These are phyloP conservation scores for Fusarium chuoi DNA, from an alignment of 2,329 filamentous ascomycete genomes.

Conservation along the genomic window DNA sequence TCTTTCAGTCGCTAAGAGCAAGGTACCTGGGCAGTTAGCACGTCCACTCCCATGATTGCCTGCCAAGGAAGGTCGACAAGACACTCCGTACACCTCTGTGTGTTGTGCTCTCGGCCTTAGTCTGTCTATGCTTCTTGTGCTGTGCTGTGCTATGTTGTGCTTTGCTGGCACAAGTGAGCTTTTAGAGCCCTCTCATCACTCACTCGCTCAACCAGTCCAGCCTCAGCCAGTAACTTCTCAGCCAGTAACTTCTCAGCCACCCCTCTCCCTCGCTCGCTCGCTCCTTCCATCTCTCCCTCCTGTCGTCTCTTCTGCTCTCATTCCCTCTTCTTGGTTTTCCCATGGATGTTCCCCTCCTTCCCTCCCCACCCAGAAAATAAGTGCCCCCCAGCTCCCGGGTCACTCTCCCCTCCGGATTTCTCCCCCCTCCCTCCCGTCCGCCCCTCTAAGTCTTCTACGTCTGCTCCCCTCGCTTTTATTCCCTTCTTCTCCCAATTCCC, in stretches of 20 bases:
- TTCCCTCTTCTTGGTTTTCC: constrained; percentile 38
- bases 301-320: not conserved
- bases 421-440: constrained; percentile 40
- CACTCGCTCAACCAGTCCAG: constrained; percentile 21
- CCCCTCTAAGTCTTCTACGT: constrained; percentile 43
- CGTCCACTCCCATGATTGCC: constrained; percentile 4
- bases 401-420: constrained; percentile 42
- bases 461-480: constrained; percentile 45
- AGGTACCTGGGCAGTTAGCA: not conserved
- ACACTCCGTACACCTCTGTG: constrained; percentile 8
- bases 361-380: constrained; percentile 44
- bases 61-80: constrained; percentile 27
- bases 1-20: constrained; percentile 13
- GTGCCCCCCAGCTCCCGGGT: constrained; percentile 40
- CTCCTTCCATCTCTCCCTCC: constrained; percentile 34
- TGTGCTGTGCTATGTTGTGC: constrained; percentile 20
- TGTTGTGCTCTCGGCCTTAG: not conserved
- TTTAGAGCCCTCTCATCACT: not conserved
- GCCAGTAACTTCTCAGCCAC: constrained; percentile 48
- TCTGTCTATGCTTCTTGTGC: constrained; percentile 17
- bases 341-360: constrained; percentile 41
- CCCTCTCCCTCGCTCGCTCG: constrained; percentile 39
- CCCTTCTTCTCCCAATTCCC: constrained; percentile 40
- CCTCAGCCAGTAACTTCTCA: constrained; percentile 44
- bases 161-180: constrained; percentile 44